Evolutionary conservation across 2,329 filamentous ascomycete species (phyloP).

Genomic region (Pseudogymnoascus sp.): DNA sequence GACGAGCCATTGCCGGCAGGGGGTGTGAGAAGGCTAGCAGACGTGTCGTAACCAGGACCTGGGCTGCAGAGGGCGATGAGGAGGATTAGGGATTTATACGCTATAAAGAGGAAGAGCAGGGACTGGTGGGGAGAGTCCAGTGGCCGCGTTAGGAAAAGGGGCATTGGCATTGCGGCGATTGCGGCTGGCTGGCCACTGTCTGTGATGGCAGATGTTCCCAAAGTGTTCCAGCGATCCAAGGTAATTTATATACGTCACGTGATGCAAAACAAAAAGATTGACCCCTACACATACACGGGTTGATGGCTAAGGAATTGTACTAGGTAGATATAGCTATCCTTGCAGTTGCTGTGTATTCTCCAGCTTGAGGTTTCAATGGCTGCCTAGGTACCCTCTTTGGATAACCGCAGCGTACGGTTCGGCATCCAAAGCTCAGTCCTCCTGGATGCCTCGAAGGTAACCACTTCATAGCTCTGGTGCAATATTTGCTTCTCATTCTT

Average conservation of each 20-base stretch:
- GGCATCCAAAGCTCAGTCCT: background rate
- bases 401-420: background rate
- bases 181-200: background rate
- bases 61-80: conserved; percentile 48
- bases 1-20: background rate
- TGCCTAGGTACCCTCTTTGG: background rate
- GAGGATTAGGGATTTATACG: conserved; percentile 63
- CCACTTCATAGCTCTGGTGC: background rate
- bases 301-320: background rate
- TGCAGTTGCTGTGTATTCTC: background rate
- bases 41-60: conserved; percentile 68
- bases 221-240: background rate
- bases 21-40: conserved; percentile 46
- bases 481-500: background rate
- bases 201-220: background rate
- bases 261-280: background rate
- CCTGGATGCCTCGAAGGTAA: background rate
- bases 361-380: background rate
- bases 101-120: background rate
- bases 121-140: conserved; percentile 3
- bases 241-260: background rate
- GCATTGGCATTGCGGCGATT: background rate
- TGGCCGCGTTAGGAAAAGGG: background rate
- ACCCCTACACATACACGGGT: background rate
- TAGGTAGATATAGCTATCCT: background rate